A percentile compares a stretch with the other conserved stretches of the same genome.
phyloP scores from a whole-genome alignment of 305 asterid genomes.

The Rubia tinctorum region DNA sequence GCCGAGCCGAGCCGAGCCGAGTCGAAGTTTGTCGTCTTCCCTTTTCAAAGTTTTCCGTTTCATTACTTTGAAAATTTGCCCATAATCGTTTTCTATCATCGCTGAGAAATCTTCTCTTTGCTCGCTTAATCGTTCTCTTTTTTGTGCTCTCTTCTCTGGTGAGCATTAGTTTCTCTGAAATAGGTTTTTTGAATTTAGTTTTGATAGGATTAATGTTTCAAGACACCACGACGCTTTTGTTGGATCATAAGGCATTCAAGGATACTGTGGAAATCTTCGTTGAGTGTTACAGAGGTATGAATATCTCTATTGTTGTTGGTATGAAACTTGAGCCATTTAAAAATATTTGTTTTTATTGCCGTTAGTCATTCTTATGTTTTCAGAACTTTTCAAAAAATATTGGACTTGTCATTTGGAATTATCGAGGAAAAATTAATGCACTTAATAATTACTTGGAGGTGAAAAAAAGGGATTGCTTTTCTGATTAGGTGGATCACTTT shows the following conservation, averaged over 20 bases:
- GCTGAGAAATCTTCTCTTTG: no score
- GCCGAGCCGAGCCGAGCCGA: no score
- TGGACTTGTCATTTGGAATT: constrained; percentile 17
- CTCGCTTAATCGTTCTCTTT: no score
- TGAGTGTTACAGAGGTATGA: constrained; percentile 75
- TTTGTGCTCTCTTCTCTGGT: no score
- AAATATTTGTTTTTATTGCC: neutral
- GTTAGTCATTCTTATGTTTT: constrained; percentile 8
- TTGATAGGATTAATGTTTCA: constrained; percentile 73
- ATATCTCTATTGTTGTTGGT: constrained; percentile 88
- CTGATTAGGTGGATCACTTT: constrained; percentile 11
- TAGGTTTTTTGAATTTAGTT: neutral
- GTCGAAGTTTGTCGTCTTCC: no score
- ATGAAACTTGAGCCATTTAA: constrained; percentile 6
- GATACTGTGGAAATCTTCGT: constrained; percentile 73
- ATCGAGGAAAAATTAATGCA: constrained; percentile 13
- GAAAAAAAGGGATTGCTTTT: constrained; percentile 14
- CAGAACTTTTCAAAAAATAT: constrained; percentile 12
- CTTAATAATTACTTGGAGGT: constrained; percentile 23
- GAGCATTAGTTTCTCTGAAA: no score
- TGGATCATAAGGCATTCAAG: constrained; percentile 68
- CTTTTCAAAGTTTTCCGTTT: no score
- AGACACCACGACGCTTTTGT: constrained; percentile 76
- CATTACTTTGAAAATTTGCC: no score
- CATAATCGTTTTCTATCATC: no score